phyloP scores from a whole-genome alignment of 208 protist genomes.

The Trypanosoma caninum region DNA sequence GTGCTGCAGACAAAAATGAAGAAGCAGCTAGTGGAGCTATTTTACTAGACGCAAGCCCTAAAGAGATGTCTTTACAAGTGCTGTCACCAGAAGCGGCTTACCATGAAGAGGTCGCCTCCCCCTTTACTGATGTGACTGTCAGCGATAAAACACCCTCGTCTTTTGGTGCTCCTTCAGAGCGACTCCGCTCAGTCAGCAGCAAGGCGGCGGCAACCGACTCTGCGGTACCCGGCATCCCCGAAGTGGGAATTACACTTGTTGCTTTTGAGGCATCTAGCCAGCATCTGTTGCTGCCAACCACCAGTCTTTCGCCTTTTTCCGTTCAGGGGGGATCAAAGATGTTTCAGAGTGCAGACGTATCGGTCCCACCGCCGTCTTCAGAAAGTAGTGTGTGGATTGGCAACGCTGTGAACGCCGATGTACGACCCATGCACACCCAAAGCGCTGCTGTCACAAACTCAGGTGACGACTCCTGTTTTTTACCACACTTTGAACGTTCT shows the following conservation, averaged over 20 bases:
- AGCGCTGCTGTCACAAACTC: not conserved
- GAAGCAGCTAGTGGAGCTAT: not conserved
- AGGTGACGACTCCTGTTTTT: not conserved
- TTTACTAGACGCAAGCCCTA: not conserved
- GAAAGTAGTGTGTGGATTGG: too few relatives aligned
- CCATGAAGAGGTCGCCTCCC: not conserved
- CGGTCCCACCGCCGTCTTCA: too few relatives aligned
- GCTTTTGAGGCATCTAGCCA: too few relatives aligned
- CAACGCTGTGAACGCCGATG: too few relatives aligned
- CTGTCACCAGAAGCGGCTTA: not conserved
- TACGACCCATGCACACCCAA: not conserved
- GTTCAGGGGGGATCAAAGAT: too few relatives aligned
- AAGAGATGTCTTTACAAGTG: not conserved
- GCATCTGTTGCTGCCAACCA: too few relatives aligned
- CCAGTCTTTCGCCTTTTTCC: too few relatives aligned
- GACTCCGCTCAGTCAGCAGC: not conserved
- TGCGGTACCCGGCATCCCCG: not conserved
- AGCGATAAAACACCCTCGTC: constrained; percentile 13
- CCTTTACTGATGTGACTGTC: constrained; percentile 13
- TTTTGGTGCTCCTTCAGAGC: not conserved
- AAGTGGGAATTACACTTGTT: too few relatives aligned
- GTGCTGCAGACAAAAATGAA: too few relatives aligned
- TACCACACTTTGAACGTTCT: not conserved
- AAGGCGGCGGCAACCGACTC: not conserved
- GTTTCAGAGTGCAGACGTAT: too few relatives aligned